A percentile compares a stretch with the other conserved stretches of the same genome.
phyloP scores from a whole-genome alignment of 1,284 basidiomycete genomes.

The Ustilago xerochloae region DNA sequence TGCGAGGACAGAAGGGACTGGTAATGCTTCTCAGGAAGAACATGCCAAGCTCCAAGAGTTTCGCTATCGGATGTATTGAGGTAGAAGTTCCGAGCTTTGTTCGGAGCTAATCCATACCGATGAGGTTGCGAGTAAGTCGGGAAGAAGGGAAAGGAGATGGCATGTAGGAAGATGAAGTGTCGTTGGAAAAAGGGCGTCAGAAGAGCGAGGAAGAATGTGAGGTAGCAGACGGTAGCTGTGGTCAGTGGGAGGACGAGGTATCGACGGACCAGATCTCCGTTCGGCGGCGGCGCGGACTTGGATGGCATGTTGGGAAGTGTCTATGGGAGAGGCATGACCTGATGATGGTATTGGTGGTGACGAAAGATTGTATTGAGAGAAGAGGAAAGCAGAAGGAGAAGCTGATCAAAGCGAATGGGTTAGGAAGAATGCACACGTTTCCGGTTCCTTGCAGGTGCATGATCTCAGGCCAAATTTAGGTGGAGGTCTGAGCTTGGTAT shows the following conservation, averaged over 20 bases:
- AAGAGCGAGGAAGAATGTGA: conserved; percentile 42
- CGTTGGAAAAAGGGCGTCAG: conserved; percentile 34
- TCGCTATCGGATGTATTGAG: conserved; percentile 81
- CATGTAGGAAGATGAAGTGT: conserved; percentile 52
- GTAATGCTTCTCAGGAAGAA: conserved; percentile 79
- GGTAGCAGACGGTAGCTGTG: conserved; percentile 21
- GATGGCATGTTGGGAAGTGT: not conserved
- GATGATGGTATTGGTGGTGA: not conserved
- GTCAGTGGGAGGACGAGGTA: conserved; percentile 20
- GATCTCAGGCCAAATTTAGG: conserved; percentile 7
- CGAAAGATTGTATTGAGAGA: not conserved
- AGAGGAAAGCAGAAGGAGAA: not conserved
- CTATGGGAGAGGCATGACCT: not conserved
- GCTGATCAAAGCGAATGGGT: not conserved
- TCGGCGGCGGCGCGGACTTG: not conserved
- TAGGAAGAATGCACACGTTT: too few relatives aligned
- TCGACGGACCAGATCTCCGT: conserved; percentile 6
- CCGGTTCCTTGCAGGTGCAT: conserved; percentile 22
- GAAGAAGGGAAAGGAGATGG: conserved; percentile 47
- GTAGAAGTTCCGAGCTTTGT: conserved; percentile 80
- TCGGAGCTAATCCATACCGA: conserved; percentile 72
- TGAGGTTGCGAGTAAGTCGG: conserved; percentile 25
- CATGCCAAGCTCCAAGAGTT: conserved; percentile 87
- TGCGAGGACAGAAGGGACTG: conserved; percentile 42
- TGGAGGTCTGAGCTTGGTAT: conserved; percentile 17